Evolutionary conservation across 176 grass and related monocot species (phyloP), one percentile per base, ranked within the genome.

Genomic region (Raddia guianensis): DNA sequence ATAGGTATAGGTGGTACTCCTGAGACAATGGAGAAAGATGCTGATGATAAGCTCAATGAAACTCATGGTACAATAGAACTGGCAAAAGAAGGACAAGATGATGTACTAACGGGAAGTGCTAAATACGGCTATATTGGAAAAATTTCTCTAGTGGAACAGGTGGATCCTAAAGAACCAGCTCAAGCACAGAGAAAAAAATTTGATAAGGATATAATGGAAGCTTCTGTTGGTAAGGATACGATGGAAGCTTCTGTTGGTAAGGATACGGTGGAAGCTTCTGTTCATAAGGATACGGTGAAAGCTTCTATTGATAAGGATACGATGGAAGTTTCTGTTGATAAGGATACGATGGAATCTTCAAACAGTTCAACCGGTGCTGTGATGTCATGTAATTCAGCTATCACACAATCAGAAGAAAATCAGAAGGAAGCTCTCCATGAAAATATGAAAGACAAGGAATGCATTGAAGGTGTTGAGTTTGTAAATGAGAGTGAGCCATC

Each of bases 361-460:
- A 68, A 84, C 8, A 50, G 61, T 74, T 74, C 80, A 73, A 59
- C 43, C 10, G 34, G 45, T 34, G 63, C 2, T 74, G 57, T 20
- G 86, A 46, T 44, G 15, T 45, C 63, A 61, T 88, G 47, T 68
- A 62, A 8, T 51, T 74, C 45, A 84, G 53, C 34, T 84, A 80
- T 27, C 0, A 37, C 37, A 80, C 75, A 63, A 8, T 62, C 77
- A 69, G 50, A 88, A 79, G 70, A 49, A 75, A 47, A 78, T 49
- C 74, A 63, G 34, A 72, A 64, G 66, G 57, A 72, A 64, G 66
- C 49, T 71, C 44, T 48, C 16, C 13, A 53, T 44, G 18, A 61
- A 51, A 45, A 2, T 46, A 62, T 9, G 62, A 37, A 9, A 21
- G 70, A 75, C 14, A 45, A 69, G 70, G 68, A 58, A 60, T 60